Evolutionary conservation across 192 early-diverging fungal genomes (phyloP), one percentile per base, ranked within the genome.

Genomic region (Coemansia erecta): DNA sequence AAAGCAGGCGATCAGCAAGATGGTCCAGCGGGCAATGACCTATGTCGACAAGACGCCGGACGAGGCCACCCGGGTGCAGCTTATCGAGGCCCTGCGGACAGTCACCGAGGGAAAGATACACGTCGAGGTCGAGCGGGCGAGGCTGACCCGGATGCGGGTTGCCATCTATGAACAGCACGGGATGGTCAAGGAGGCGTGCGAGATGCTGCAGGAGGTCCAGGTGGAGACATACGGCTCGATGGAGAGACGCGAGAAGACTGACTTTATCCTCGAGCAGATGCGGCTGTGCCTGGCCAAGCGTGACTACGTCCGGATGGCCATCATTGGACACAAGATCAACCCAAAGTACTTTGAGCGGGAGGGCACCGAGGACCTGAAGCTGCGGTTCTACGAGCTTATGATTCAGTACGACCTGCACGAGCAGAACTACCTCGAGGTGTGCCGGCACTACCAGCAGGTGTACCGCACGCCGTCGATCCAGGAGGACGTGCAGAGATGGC

Each of bases 31-130:
- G 67, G 87, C 90, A 5, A 95, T 95, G 87, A 77, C 84, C 49
- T 93, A 85, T 57, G 70, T 99, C 24, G 97, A 98, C 52, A 75
- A 86, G 68, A 92, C 92, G 18, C 92, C 89, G 3, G 84, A 91
- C 53, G 85, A 89, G 83, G 77, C 83, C 19, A 87, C 85, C 21
- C 92, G 92, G 74, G 77, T 98, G 42, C 91, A 94, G 70, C 82
- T 97, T 65, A 97, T 99, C 45, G 91, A 95, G 57, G 90, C 94
- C 8, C 83, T 99, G 63, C 81, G 97, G 28, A 91, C 86, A 4
- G 94, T 97, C 4, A 99, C 97, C 4, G 97, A 98, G 62, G 97
- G 94, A 61, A 98, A 98, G 90, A 97, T 99, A 47, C 96, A 93
- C 75, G 92, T 99, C n/a, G 97, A 99, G 80, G 93, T 97, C 3